A percentile compares a stretch with the other conserved stretches of the same genome.
Conservation (phyloP, 805 yeast genomes). For the Wickerhamomyces chaumierensis region DNA sequence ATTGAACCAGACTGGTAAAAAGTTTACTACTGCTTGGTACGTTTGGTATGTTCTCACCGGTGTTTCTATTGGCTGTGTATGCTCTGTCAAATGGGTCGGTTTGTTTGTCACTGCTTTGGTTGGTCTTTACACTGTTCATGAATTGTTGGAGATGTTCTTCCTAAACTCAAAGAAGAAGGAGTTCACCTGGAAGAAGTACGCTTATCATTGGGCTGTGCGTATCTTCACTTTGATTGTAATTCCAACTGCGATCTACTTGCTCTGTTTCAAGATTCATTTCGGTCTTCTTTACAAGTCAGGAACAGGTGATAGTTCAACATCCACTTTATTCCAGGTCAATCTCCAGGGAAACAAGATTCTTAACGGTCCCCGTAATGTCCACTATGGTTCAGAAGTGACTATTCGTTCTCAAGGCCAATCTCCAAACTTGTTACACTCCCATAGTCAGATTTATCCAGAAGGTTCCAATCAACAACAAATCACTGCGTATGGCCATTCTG, state of each 20-base stretch:
- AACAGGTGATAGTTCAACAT: conserved; percentile 86
- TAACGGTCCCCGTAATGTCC: conserved; percentile 57
- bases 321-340: conserved; percentile 84
- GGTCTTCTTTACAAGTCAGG: conserved; percentile 67
- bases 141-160: conserved; percentile 33
- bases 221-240: conserved; percentile 52
- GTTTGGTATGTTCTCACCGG: conserved; percentile 55
- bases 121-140: conserved; percentile 48
- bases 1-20: conserved; percentile 25
- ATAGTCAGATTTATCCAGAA: conserved; percentile 72
- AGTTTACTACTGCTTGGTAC: conserved; percentile 32
- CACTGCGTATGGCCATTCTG: conserved; percentile 86
- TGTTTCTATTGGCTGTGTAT: conserved; percentile 66
- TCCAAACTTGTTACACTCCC: conserved; percentile 81
- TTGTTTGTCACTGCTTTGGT: conserved; percentile 50
- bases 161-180: conserved; percentile 11
- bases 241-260: conserved; percentile 60
- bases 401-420: conserved; percentile 57
- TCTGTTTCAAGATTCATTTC: conserved; percentile 77
- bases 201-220: conserved; percentile 64
- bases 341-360: conserved; percentile 55
- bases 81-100: conserved; percentile 84
- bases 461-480: conserved; percentile 93
- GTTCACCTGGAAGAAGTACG: conserved; percentile 25
- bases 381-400: conserved; percentile 39